Base-by-base conservation (phyloP, 352 stramenopile genomes). In the Elongisporangium senticosum region DNA sequence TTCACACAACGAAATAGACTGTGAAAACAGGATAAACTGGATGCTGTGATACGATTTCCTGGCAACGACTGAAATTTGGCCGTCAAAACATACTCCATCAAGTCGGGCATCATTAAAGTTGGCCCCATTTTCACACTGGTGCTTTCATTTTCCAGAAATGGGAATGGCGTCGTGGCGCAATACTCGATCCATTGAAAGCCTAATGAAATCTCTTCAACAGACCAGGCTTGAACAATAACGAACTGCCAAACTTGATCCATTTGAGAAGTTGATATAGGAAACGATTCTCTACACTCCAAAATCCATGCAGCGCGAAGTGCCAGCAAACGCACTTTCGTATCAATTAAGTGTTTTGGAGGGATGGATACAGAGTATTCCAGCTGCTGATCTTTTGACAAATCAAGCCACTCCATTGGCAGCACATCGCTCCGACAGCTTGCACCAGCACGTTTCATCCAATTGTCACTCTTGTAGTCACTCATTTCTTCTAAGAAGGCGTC, bases 151-250 rank as follows among this genome's bases (percentile, higher is more conserved):
- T 8, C 1, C 50, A 15, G 28, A 22, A 20, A 3, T 57, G 55
- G 19, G 15, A 72, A 13, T 17, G 66, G 53, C 4, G 75, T 72
- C 14, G 72, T 77, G 59, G 84, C 68, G 39, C 79, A 93, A 2
- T 86, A 69, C 51, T 86, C 75, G 56, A 91, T 69, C 83, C 83
- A 93, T 23, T 89, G 74, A 47, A 93, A 93, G 53, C 72, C 89
- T 3, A 91, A 62, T 5, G 81, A 70, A 0, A 71, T 63, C 55
- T 90, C 81, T 43, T 87, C 77, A 17, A 50, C n/a, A 2, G 74
- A 23, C 8, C 61, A 61, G 0, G 75, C 60, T 10, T 74, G 24
- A 11, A 65, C 51, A 8, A 90, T 56, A 47, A 84, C 71, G 20
- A 77, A 47, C 7, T 68, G 15, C 83, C 83, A 93, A 14, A 89